Percentiles rank a stretch among this genome's conserved stretches.
These are phyloP conservation scores for Cercophora newfieldiana DNA, from an alignment of 495 filamentous ascomycete species.

Conservation along the genomic window DNA sequence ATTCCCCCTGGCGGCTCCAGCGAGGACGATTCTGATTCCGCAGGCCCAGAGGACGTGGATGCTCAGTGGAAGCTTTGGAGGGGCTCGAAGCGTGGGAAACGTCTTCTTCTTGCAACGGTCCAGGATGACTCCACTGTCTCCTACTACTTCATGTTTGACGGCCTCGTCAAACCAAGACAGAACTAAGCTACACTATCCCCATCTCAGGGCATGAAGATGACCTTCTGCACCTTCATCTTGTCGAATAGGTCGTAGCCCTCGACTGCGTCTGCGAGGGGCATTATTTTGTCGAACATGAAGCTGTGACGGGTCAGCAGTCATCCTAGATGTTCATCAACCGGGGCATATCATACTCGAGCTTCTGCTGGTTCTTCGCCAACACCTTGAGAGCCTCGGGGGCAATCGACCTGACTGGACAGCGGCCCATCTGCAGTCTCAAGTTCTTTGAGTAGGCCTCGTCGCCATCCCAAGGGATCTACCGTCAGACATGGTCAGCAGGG, in stretches of 20 bases:
- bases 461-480: slow-evolving; percentile 79
- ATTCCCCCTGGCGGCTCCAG: slow-evolving; percentile 39
- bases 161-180: slow-evolving; percentile 92
- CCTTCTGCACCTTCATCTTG: slow-evolving; percentile 90
- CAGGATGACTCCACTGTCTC: slow-evolving; percentile 90
- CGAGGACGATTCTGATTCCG: slow-evolving; percentile 5
- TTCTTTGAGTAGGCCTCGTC: slow-evolving; percentile 88
- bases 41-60: slow-evolving; percentile 26
- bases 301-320: slow-evolving; percentile 44
- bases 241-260: slow-evolving; percentile 93
- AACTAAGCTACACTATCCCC: slow-evolving; percentile 60
- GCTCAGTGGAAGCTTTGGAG: slow-evolving; percentile 39
- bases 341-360: slow-evolving; percentile 64
- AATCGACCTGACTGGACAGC: slow-evolving; percentile 87
- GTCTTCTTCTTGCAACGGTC: slow-evolving; percentile 77
- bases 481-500: slow-evolving; percentile 22
- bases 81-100: slow-evolving; percentile 58
- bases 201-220: slow-evolving; percentile 54
- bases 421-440: slow-evolving; percentile 85
- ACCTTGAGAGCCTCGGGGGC: slow-evolving; percentile 76
- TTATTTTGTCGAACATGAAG: slow-evolving; percentile 93
- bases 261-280: slow-evolving; percentile 80
- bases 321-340: neutral
- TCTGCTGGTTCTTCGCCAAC: slow-evolving; percentile 78
- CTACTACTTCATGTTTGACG: slow-evolving; percentile 94